Conservation (phyloP, 2,329 filamentous ascomycete species). For the Lachnellula hyalina region DNA sequence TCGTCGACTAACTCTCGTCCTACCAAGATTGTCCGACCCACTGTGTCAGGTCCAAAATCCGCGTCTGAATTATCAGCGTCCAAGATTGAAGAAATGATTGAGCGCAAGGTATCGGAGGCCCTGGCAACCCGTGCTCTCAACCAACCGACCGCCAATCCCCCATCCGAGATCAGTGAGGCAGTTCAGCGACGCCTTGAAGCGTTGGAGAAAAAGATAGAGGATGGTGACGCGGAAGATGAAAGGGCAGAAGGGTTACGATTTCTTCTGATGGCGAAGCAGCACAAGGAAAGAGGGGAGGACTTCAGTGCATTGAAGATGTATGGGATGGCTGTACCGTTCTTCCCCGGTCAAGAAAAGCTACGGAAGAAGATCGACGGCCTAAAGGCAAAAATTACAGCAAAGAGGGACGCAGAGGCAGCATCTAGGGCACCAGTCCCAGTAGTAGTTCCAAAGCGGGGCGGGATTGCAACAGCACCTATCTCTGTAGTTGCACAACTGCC, state of each 20-base stretch:
- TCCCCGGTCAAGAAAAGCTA: constrained; percentile 78
- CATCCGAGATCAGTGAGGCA: constrained; percentile 62
- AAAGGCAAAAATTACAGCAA: constrained; percentile 44
- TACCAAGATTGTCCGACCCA: constrained; percentile 42
- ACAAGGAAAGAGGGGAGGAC: constrained; percentile 78
- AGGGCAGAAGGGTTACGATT: constrained; percentile 79
- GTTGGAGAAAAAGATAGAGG: constrained; percentile 78
- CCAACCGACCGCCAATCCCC: constrained; percentile 42
- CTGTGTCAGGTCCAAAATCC: constrained; percentile 22
- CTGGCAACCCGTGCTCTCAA: constrained; percentile 67
- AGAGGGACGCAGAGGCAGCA: constrained; percentile 27
- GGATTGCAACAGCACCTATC: constrained; percentile 20
- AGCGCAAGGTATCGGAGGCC: constrained; percentile 86
- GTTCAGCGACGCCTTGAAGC: constrained; percentile 77
- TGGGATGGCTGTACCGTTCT: constrained; percentile 75
- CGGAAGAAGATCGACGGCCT: constrained; percentile 63
- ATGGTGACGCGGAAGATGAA: constrained; percentile 58
- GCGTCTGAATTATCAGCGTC: constrained; percentile 54
- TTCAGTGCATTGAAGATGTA: constrained; percentile 78
- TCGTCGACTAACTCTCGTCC: constrained; percentile 35
- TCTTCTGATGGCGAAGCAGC: constrained; percentile 85
- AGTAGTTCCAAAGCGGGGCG: constrained; percentile 14
- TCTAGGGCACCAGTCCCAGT: background rate
- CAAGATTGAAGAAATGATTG: constrained; percentile 85
- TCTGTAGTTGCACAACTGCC: constrained; percentile 15